These are phyloP conservation scores for Populus euphratica DNA, from an alignment of 345 rosid species.

Conservation along the genomic window DNA sequence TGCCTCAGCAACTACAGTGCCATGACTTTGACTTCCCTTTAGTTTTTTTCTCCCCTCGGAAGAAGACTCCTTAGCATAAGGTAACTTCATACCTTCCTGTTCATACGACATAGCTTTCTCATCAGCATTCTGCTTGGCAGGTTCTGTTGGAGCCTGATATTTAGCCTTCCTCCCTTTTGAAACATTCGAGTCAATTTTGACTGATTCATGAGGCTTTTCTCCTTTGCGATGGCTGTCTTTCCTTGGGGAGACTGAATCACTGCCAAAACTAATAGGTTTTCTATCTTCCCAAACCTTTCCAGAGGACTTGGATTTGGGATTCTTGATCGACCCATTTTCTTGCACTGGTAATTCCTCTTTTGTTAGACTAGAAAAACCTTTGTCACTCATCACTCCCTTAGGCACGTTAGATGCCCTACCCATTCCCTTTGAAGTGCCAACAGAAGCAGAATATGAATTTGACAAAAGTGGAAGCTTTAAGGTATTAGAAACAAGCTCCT, in stretches of 20 bases:
- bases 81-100: conserved; percentile 38
- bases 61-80: conserved; percentile 44
- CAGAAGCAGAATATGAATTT: conserved; percentile 36
- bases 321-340: conserved; percentile 43
- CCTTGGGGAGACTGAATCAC: conserved; percentile 34
- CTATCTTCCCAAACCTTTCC: conserved; percentile 54
- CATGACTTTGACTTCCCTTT: conserved; percentile 42
- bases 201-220: conserved; percentile 35
- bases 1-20: conserved; percentile 27
- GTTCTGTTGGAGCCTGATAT: conserved; percentile 34
- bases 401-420: conserved; percentile 27
- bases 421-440: conserved; percentile 31
- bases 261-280: conserved; percentile 36
- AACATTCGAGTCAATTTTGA: conserved; percentile 39
- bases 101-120: conserved; percentile 36
- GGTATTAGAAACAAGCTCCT: conserved; percentile 66
- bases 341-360: conserved; percentile 42
- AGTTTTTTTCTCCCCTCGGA: conserved; percentile 50
- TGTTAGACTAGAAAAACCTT: conserved; percentile 31
- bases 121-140: conserved; percentile 41
- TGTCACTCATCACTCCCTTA: conserved; percentile 38
- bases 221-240: conserved; percentile 44
- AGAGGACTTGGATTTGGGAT: conserved; percentile 40
- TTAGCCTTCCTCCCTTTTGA: conserved; percentile 40
- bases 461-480: conserved; percentile 67